A percentile compares a stretch with the other conserved stretches of the same genome.
Evolutionary conservation across 1,284 basidiomycete species (phyloP).

Genomic region (Agaricales sp.): DNA sequence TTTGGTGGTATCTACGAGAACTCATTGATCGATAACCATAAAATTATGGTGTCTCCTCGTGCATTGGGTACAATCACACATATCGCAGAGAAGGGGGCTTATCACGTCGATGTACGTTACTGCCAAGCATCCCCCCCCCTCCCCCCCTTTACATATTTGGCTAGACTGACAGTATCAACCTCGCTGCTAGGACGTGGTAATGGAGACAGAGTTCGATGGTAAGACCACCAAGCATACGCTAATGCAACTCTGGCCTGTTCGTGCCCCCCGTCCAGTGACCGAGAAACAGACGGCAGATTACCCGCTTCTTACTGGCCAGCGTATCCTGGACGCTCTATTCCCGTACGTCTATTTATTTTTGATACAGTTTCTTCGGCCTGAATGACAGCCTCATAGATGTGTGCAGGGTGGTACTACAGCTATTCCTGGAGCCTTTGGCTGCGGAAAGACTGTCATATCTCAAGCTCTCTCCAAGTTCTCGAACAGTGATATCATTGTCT

Average conservation of each 20-base stretch:
- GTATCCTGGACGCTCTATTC: slow-evolving; percentile 95
- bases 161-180: slow-evolving; percentile 4
- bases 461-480: slow-evolving; percentile 98
- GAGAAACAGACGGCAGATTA: slow-evolving; percentile 93
- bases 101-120: slow-evolving; percentile 76
- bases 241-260: slow-evolving; percentile 99
- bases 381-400: slow-evolving; percentile 60
- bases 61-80: slow-evolving; percentile 92
- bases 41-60: slow-evolving; percentile 92
- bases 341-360: slow-evolving; percentile 58
- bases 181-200: slow-evolving; percentile 69
- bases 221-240: slow-evolving; percentile 90
- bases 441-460: slow-evolving; percentile 95
- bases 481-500: slow-evolving; percentile 99
- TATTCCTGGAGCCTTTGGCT: slow-evolving; percentile 98
- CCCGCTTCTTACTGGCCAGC: slow-evolving; percentile 93
- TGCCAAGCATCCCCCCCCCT: too few species aligned
- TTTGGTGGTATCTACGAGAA: slow-evolving; percentile 97
- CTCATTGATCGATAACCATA: slow-evolving; percentile 93
- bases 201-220: slow-evolving; percentile 98
- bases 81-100: slow-evolving; percentile 92
- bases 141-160: slow-evolving; percentile 4
- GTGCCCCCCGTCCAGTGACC: slow-evolving; percentile 90
- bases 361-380: too few species aligned
- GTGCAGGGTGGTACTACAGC: slow-evolving; percentile 99